Percentiles rank a stretch among this genome's conserved stretches.
Evolutionary conservation across 192 early-diverging fungal genomes (phyloP).

Genomic region (Phlyctochytrium arcticum): DNA sequence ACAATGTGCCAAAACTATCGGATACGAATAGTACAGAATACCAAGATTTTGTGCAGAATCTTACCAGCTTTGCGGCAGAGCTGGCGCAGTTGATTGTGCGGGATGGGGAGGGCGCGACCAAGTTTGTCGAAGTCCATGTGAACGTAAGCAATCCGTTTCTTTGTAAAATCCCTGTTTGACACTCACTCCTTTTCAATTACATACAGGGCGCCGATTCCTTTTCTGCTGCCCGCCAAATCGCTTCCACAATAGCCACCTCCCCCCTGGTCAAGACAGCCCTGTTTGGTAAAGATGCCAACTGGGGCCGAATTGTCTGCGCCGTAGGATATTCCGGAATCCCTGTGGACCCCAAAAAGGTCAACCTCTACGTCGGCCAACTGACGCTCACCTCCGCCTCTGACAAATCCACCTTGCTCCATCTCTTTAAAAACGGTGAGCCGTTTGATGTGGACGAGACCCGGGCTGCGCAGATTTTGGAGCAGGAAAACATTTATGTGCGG

Average conservation of each 20-base stretch:
- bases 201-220: conserved; percentile 65
- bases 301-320: conserved; percentile 92
- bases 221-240: conserved; percentile 74
- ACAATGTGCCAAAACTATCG: conserved; percentile 25
- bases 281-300: conserved; percentile 96
- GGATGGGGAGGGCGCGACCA: conserved; percentile 97
- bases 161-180: neutral
- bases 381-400: neutral
- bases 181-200: neutral
- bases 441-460: conserved; percentile 73
- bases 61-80: conserved; percentile 81
- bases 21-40: conserved; percentile 48
- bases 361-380: conserved; percentile 66
- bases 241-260: conserved; percentile 85
- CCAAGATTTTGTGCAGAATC: conserved; percentile 60
- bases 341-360: conserved; percentile 70
- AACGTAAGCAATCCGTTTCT: conserved; percentile 41
- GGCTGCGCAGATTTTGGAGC: conserved; percentile 76
- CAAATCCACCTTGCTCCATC: conserved; percentile 44
- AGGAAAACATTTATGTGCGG: conserved; percentile 77
- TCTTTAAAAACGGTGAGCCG: conserved; percentile 81
- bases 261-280: conserved; percentile 94
- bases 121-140: conserved; percentile 89
- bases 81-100: conserved; percentile 86
- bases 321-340: conserved; percentile 80